Percentiles rank a stretch among this genome's conserved stretches.
Evolutionary conservation across 2,329 filamentous ascomycete genomes (phyloP).

Genomic region (Talaromyces atroroseus): DNA sequence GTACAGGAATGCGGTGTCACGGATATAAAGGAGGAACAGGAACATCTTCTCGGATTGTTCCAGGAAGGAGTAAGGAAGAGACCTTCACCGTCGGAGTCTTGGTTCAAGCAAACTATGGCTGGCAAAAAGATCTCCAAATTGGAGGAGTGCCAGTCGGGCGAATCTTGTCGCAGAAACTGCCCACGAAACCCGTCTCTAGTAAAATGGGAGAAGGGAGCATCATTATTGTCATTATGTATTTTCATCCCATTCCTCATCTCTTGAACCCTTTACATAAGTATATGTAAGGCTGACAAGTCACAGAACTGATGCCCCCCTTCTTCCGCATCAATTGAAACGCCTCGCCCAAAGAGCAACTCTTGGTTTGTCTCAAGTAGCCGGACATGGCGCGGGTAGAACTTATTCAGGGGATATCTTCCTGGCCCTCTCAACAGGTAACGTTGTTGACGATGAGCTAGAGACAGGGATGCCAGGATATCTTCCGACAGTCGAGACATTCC

Average conservation of each 20-base stretch:
- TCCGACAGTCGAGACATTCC: constrained; percentile 2
- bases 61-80: background rate
- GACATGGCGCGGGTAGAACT: constrained; percentile 4
- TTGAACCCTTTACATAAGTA: background rate
- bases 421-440: constrained; percentile 1
- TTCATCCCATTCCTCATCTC: background rate
- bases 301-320: constrained; percentile 5
- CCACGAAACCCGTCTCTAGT: background rate
- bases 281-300: background rate
- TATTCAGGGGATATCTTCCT: constrained; percentile 5
- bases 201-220: background rate
- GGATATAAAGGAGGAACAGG: constrained; percentile 10
- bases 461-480: constrained; percentile 1
- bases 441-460: background rate
- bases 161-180: background rate
- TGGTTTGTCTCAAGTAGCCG: background rate
- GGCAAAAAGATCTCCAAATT: background rate
- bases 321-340: constrained; percentile 5
- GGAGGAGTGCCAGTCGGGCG: background rate
- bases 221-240: constrained; percentile 2
- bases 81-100: constrained; percentile 3
- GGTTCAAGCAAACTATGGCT: background rate
- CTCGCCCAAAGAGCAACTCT: constrained; percentile 1
- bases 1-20: constrained; percentile 8
- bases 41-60: constrained; percentile 2